Evolutionary conservation across 2,329 filamentous ascomycete genomes (phyloP), one percentile per base, ranked within the genome.

Genomic region (Cadophora luteo-olivacea): DNA sequence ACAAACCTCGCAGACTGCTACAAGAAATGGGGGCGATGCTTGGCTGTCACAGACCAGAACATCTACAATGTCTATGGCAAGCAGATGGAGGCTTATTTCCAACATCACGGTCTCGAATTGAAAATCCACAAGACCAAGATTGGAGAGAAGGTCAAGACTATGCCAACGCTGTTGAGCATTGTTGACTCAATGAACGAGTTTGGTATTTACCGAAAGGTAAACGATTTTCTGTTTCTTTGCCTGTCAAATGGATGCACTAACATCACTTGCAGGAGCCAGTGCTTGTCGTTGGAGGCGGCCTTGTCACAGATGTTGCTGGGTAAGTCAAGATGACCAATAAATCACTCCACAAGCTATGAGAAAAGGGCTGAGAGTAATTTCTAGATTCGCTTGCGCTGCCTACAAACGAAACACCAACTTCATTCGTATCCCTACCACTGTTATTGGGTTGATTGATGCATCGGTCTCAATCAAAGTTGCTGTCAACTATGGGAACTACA

Each of bases 381-480:
- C 61, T 65, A 89, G 88, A 49, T 91, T 90, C 74, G 90, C 90
- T 5, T 92, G 90, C 77, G 90, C 90, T 32, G 84, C 89, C 8
- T 92, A 92, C 80, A 86, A 90, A 70, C 84, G 91, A 73, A 92
- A 87, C 80, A 92, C 90, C 54, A 91, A 91, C 80, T 92, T 86
- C 81, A 91, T 92, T 76, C 88, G 90, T 60, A 85, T 92, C 9
- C 91, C 91, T 1, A 92, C 91, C 0, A 92, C 91, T 0, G 88
- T 92, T 71, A 92, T 93, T 75, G 90, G 91, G 11, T 82, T 93
- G 60, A 92, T 92, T 69, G 91, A 93, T 75, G 91, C 91, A 3
- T 91, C 89, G 22, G 91, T 92, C 62, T 91, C 87, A 45, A 92
- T 92, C 82, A 92, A 92, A 77, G 90, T 92, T n/a, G 91, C 89